Conservation (phyloP, 2,329 filamentous ascomycete species). For the Neofusicoccum laricinum region DNA sequence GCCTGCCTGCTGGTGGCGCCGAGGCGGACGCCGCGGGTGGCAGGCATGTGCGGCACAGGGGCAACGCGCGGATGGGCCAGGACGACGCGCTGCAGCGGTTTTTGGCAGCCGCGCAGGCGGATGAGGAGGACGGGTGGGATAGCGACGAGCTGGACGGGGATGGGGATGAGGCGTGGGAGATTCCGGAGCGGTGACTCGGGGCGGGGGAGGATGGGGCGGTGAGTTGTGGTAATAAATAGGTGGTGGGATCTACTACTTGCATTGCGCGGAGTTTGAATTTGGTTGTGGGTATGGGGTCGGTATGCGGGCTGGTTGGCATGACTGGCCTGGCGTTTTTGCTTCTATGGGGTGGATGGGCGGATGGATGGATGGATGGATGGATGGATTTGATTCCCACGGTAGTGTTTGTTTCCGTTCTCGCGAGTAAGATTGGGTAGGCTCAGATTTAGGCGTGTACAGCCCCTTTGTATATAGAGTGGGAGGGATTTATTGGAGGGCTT, state of each 20-base stretch:
- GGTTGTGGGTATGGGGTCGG: neutral
- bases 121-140: conserved; percentile 59
- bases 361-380: too few species aligned
- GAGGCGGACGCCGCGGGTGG: neutral
- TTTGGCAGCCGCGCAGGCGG: conserved; percentile 49
- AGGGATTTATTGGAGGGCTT: too few species aligned
- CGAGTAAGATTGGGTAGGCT: neutral
- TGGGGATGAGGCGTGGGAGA: conserved; percentile 18
- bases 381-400: neutral
- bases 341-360: too few species aligned
- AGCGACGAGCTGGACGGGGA: conserved; percentile 53
- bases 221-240: neutral
- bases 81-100: conserved; percentile 48
- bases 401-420: neutral
- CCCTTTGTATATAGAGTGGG: neutral
- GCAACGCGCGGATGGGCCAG: neutral
- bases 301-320: neutral
- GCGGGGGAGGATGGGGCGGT: too few species aligned
- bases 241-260: neutral
- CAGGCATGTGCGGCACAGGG: neutral
- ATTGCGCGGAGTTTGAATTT: conserved; percentile 6
- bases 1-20: neutral
- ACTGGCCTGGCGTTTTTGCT: neutral
- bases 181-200: conserved; percentile 18
- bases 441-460: neutral